Base-by-base conservation (phyloP, 495 filamentous ascomycete species). In the Aspergillus sclerotioniger region DNA sequence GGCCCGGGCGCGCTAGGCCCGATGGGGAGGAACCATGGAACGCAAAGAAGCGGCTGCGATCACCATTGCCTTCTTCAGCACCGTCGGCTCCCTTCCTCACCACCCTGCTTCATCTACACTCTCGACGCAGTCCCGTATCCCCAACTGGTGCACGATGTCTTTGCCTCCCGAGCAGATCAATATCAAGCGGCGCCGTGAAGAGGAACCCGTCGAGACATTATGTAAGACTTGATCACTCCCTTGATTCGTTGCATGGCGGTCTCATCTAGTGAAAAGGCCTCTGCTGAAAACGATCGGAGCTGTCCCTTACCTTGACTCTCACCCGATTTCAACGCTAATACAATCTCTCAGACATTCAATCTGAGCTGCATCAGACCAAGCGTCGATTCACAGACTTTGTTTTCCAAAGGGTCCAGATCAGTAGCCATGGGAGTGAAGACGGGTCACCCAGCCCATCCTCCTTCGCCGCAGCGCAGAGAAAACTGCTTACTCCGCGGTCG, bases 101-200 rank as follows among this genome's bases (percentile, higher is more conserved):
- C 51, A 43, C 46, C 29, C 6, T 16, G 29, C 32, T 8, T 28
- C 35, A 10, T 8, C 15, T 17, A 19, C 16, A 50, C n/a, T 3
- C 8, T 25, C 10, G 25, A 29, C 25, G n/a, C 46, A 2, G 13
- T 32, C 21, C 6, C 25, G 0, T 1, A 13, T 20, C 12, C 16
- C 10, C 16, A 37, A 21, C 13, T 45, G 19, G 3, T 17, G 28
- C 46, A 61, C 12, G 17, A 74, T 82, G 80, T 47, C 74, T 19
- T 63, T 79, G 37, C 80, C 79, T 33, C 81, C 80, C 31, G 81
- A 83, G 57, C 78, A 79, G 19, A 80, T 84, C 44, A 78, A 75
- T 8, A 79, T 84, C 65, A 84, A 84, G 65, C 74, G 81, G 17
- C 78, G 78, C n/a, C 77, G 78, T 19, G 79, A 80, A 44, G 81